Evolutionary conservation across 768 basidiomycete species (phyloP).

Genomic region (Boletus rubescentipes): DNA sequence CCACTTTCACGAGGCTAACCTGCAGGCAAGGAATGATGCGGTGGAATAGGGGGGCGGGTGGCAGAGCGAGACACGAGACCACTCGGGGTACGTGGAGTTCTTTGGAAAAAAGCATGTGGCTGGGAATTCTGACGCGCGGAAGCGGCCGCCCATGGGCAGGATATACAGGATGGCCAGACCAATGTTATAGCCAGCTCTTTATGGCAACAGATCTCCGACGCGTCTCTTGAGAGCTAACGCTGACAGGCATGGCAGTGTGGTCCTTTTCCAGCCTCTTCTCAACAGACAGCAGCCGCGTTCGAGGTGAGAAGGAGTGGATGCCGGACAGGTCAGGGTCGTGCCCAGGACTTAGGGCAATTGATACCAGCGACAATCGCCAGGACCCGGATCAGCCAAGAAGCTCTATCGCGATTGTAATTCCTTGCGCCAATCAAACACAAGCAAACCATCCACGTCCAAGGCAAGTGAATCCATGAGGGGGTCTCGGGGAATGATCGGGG

Average conservation of each 20-base stretch:
- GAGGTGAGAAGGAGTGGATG: background rate
- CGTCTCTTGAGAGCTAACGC: background rate
- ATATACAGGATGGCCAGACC: constrained; percentile 19
- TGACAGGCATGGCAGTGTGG: constrained; percentile 4
- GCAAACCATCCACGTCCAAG: background rate
- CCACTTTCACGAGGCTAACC: constrained; percentile 14
- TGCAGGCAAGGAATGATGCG: constrained; percentile 8
- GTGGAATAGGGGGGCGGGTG: constrained; percentile 14
- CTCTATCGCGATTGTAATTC: constrained; percentile 8
- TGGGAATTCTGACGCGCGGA: constrained; percentile 11
- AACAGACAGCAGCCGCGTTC: background rate
- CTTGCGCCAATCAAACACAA: constrained; percentile 21
- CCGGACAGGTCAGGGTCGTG: constrained; percentile 9
- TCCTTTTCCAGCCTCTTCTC: constrained; percentile 2
- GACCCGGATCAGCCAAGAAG: constrained; percentile 29
- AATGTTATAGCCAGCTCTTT: background rate
- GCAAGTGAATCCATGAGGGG: background rate
- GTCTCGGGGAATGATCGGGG: constrained; percentile 12
- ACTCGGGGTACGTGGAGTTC: constrained; percentile 1
- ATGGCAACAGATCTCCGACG: constrained; percentile 4
- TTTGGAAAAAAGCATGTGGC: constrained; percentile 1
- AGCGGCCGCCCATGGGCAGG: constrained; percentile 11
- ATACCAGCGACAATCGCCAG: constrained; percentile 28
- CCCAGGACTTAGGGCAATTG: constrained; percentile 26
- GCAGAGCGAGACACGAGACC: constrained; percentile 8